A percentile compares a stretch with the other conserved stretches of the same genome.
Evolutionary conservation across 2,329 filamentous ascomycete genomes (phyloP).

Genomic region (Aspergillus sp.): DNA sequence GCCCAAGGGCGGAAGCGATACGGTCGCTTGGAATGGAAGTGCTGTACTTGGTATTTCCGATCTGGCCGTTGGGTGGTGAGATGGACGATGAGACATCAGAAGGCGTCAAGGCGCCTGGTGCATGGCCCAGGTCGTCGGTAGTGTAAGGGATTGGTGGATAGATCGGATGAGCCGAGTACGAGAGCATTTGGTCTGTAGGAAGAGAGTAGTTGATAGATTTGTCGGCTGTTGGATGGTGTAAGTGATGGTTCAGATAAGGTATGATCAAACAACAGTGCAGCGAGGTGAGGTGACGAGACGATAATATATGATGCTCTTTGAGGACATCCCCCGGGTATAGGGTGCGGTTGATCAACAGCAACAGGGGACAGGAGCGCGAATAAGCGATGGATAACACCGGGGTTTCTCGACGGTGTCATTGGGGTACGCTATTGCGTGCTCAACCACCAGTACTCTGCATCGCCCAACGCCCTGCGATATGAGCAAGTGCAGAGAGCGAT

Average conservation of each 20-base stretch:
- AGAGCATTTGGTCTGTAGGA: constrained; percentile 30
- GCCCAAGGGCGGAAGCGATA: constrained; percentile 44
- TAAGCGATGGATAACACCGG: constrained; percentile 18
- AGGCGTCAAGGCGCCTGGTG: constrained; percentile 31
- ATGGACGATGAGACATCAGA: constrained; percentile 38
- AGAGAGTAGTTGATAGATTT: constrained; percentile 33
- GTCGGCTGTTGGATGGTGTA: constrained; percentile 23
- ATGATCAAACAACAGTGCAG: too few species aligned
- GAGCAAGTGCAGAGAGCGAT: neutral
- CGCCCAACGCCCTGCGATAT: constrained; percentile 2
- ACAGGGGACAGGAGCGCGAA: constrained; percentile 7
- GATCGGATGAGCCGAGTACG: constrained; percentile 32
- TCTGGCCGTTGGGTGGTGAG: constrained; percentile 33
- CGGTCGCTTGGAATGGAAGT: constrained; percentile 32
- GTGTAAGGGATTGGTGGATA: constrained; percentile 33
- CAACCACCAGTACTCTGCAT: constrained; percentile 9
- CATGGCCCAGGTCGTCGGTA: constrained; percentile 31
- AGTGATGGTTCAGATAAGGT: constrained; percentile 13
- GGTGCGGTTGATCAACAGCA: constrained; percentile 4
- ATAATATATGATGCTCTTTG: neutral
- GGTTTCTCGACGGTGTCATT: constrained; percentile 24
- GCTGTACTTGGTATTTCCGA: constrained; percentile 37
- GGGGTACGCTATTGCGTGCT: constrained; percentile 32
- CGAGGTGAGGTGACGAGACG: neutral
- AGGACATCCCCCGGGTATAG: neutral